Evolutionary conservation across 139 green algal genomes (phyloP).

Genomic region (Picochlorum sp.): DNA sequence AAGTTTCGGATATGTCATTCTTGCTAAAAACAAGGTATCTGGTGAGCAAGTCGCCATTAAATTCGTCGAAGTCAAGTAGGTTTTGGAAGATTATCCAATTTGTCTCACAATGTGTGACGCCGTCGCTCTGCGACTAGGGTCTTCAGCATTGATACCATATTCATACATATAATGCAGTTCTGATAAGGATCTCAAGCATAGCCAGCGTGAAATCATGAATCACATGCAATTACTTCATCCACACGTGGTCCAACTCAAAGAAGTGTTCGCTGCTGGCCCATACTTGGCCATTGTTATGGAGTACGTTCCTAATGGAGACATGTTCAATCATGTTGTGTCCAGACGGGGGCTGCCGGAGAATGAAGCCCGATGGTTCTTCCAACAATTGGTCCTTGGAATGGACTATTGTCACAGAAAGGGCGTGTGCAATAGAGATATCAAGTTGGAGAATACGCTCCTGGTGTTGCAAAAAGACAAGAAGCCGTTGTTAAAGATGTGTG

Average conservation of each 20-base stretch:
- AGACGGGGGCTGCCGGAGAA: slow-evolving; percentile 38
- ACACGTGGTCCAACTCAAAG: slow-evolving; percentile 49
- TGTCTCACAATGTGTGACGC: too few relatives aligned
- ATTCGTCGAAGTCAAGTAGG: slow-evolving; percentile 27
- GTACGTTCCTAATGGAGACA: slow-evolving; percentile 62
- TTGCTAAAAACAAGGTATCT: slow-evolving; percentile 31
- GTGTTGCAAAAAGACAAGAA: slow-evolving; percentile 29
- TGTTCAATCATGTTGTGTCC: slow-evolving; percentile 47
- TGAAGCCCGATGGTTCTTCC: slow-evolving; percentile 55
- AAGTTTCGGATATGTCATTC: slow-evolving; percentile 47
- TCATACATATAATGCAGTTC: slow-evolving; percentile 9
- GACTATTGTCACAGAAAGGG: slow-evolving; percentile 51
- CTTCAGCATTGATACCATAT: neutral
- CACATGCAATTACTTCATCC: slow-evolving; percentile 49
- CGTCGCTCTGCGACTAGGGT: too few relatives aligned
- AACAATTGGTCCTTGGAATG: slow-evolving; percentile 47
- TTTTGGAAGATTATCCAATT: neutral
- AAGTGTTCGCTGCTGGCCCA: slow-evolving; percentile 27
- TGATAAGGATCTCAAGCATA: slow-evolving; percentile 26
- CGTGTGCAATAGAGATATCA: slow-evolving; percentile 74
- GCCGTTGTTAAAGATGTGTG: slow-evolving; percentile 80
- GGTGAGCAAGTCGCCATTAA: slow-evolving; percentile 43
- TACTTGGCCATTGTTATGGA: slow-evolving; percentile 77
- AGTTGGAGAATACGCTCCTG: slow-evolving; percentile 73
- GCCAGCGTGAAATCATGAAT: slow-evolving; percentile 50